Evolutionary conservation across 139 green algal species (phyloP).

Genomic region (Diplosphaera chodatii): DNA sequence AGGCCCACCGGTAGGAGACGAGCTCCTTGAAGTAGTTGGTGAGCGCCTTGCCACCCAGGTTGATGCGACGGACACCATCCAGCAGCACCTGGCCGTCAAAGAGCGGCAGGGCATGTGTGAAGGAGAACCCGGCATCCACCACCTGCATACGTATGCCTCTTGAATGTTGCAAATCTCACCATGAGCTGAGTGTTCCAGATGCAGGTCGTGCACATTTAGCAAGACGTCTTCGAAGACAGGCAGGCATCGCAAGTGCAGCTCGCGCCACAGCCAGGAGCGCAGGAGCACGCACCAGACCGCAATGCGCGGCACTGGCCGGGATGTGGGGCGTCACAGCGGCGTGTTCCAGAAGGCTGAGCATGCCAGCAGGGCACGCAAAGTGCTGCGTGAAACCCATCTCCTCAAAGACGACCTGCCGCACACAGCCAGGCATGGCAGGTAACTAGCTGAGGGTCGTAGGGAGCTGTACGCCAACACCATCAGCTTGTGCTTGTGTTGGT

Average conservation of each 20-base stretch:
- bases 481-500: too few species aligned
- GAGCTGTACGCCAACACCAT: too few species aligned
- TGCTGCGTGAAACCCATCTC: constrained; percentile 65
- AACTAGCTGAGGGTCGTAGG: too few species aligned
- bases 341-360: constrained; percentile 46
- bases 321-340: constrained; percentile 21
- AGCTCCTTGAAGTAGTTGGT: constrained; percentile 98
- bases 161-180: too few species aligned
- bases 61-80: constrained; percentile 64
- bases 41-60: constrained; percentile 95
- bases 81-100: constrained; percentile 42
- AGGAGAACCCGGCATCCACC: constrained; percentile 73
- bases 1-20: constrained; percentile 79
- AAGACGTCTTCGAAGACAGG: too few species aligned
- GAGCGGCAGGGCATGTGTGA: constrained; percentile 76
- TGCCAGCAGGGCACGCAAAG: constrained; percentile 41
- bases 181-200: too few species aligned
- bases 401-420: constrained; percentile 79
- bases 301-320: constrained; percentile 26
- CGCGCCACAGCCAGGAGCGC: too few species aligned
- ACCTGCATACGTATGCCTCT: too few species aligned
- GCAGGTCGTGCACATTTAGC: too few species aligned
- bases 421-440: too few species aligned
- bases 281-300: constrained; percentile 35
- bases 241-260: too few species aligned